Evolutionary conservation across 495 filamentous ascomycete species (phyloP).

Genomic region (Astrocystis sublimbata): DNA sequence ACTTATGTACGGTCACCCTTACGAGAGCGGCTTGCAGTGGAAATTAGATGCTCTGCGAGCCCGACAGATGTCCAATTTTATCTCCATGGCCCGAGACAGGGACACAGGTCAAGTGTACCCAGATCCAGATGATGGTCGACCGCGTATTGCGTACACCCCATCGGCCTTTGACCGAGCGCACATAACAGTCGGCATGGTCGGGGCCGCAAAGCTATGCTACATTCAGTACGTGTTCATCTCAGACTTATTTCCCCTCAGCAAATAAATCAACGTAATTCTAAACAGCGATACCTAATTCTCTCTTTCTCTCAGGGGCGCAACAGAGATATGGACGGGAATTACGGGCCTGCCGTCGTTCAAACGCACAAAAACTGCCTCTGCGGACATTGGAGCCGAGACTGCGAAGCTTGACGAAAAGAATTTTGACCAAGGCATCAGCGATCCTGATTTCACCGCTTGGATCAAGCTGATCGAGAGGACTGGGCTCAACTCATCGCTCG

Average conservation of each 20-base stretch:
- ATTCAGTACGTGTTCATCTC: conserved; percentile 39
- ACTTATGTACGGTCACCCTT: conserved; percentile 59
- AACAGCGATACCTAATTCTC: not conserved
- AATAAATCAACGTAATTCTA: not conserved
- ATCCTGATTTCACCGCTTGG: conserved; percentile 68
- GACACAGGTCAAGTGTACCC: conserved; percentile 73
- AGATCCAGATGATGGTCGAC: conserved; percentile 65
- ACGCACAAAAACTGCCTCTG: conserved; percentile 38
- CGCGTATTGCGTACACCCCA: conserved; percentile 65
- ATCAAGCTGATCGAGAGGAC: conserved; percentile 53
- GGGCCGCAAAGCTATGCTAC: conserved; percentile 72
- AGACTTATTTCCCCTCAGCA: not conserved
- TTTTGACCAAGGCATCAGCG: conserved; percentile 58
- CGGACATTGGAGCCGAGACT: conserved; percentile 17
- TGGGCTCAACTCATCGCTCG: conserved; percentile 53
- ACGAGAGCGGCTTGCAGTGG: conserved; percentile 63
- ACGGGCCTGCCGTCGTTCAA: conserved; percentile 67
- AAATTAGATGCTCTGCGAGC: conserved; percentile 65
- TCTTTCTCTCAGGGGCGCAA: conserved; percentile 53
- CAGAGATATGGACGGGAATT: conserved; percentile 67
- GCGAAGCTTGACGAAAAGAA: conserved; percentile 27
- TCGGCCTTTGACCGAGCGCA: conserved; percentile 69
- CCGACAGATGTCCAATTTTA: conserved; percentile 64
- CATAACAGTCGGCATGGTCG: conserved; percentile 70
- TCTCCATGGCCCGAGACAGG: conserved; percentile 70